phyloP scores from a whole-genome alignment of 306 rosid genomes.

The Arachis stenosperma region DNA sequence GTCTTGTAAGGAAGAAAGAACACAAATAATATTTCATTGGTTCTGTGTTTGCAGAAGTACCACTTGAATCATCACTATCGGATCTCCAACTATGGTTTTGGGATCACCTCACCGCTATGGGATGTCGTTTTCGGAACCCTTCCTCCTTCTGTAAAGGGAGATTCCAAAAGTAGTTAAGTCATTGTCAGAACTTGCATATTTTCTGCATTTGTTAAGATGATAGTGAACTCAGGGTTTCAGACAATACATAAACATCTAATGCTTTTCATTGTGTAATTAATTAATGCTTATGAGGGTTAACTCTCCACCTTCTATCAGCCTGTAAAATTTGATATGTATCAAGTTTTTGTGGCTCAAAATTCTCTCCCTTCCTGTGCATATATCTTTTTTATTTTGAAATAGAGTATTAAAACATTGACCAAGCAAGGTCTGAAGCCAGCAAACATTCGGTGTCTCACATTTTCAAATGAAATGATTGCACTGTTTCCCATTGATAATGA shows the following conservation, averaged over 20 bases:
- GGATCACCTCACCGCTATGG: constrained; percentile 91
- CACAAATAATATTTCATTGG: constrained; percentile 4
- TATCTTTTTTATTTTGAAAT: background rate
- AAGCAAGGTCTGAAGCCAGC: background rate
- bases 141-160: constrained; percentile 59
- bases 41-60: constrained; percentile 63
- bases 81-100: constrained; percentile 69
- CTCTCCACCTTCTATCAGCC: constrained; percentile 24
- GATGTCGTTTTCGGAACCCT: constrained; percentile 81
- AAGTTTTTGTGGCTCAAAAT: constrained; percentile 26
- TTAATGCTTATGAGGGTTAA: constrained; percentile 25
- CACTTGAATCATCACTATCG: constrained; percentile 93
- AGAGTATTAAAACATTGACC: background rate
- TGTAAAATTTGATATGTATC: constrained; percentile 34
- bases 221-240: constrained; percentile 42
- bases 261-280: no score
- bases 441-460: background rate
- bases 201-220: constrained; percentile 44
- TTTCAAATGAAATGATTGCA: background rate
- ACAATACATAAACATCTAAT: background rate
- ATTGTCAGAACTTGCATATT: constrained; percentile 27
- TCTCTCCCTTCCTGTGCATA: background rate
- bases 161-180: constrained; percentile 51
- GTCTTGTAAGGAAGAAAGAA: constrained; percentile 31
- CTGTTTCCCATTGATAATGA: background rate